These are phyloP conservation scores for Cyberlindnera subsufficiens DNA, from an alignment of 805 yeast genomes.

Conservation along the genomic window DNA sequence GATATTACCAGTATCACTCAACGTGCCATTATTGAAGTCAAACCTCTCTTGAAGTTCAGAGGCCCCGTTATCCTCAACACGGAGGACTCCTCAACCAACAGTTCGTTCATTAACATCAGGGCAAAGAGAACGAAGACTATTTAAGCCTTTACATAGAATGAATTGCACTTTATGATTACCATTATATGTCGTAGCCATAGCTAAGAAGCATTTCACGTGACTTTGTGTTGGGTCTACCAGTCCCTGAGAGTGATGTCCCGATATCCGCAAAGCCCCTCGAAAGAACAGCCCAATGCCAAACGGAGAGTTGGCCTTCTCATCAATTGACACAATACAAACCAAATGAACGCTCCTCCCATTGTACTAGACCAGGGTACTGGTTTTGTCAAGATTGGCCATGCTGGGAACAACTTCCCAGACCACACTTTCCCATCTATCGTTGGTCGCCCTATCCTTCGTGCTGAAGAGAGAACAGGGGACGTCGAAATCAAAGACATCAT, in stretches of 20 bases:
- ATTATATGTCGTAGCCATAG: neutral
- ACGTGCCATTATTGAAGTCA: conserved; percentile 10
- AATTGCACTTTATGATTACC: neutral
- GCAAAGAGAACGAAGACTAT: conserved; percentile 11
- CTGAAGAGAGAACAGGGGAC: conserved; percentile 81
- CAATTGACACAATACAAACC: neutral
- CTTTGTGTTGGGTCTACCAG: neutral
- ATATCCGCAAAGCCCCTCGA: neutral
- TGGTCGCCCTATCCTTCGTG: conserved; percentile 94
- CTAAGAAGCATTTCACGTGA: neutral
- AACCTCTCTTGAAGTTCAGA: conserved; percentile 11
- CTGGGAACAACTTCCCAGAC: conserved; percentile 96
- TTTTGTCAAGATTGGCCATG: conserved; percentile 94
- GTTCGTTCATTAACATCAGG: conserved; percentile 14
- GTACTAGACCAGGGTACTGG: conserved; percentile 99
- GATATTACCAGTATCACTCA: neutral
- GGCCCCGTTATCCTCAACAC: conserved; percentile 12
- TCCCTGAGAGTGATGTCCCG: neutral
- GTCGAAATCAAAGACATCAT: conserved; percentile 88
- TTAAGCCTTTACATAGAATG: neutral
- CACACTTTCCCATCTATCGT: conserved; percentile 95
- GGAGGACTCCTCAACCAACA: conserved; percentile 1
- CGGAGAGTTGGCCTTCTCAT: conserved; percentile 4
- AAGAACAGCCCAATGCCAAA: neutral
- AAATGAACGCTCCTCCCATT: conserved; percentile 23